phyloP scores from a whole-genome alignment of 1,139 yeast species.

The Spathaspora sp. region DNA sequence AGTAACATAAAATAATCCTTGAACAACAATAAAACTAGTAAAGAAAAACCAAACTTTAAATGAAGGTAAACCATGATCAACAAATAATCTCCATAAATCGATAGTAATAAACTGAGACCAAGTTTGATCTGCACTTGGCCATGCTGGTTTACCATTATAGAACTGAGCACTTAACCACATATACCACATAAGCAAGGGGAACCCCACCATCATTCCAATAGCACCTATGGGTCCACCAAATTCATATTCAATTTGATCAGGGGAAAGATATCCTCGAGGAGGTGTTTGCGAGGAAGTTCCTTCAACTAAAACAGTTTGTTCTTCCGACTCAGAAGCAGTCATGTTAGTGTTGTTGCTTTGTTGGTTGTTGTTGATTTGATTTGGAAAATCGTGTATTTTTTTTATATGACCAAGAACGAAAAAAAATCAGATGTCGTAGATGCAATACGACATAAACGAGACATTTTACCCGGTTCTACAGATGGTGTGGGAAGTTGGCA shows the following conservation, averaged over 20 bases:
- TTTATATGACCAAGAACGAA: no score
- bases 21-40: slow-evolving; percentile 66
- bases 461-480: not conserved
- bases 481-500: no score
- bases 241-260: slow-evolving; percentile 63
- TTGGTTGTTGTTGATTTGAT: not conserved
- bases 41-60: slow-evolving; percentile 67
- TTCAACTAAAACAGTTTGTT: slow-evolving; percentile 1
- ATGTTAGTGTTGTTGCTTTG: not conserved
- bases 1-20: slow-evolving; percentile 74
- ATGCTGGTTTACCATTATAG: slow-evolving; percentile 70
- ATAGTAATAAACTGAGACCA: slow-evolving; percentile 52
- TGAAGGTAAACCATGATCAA: slow-evolving; percentile 68
- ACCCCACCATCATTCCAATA: slow-evolving; percentile 87
- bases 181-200: slow-evolving; percentile 92
- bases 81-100: slow-evolving; percentile 45
- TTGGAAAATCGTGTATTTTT: not conserved
- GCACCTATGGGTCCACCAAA: slow-evolving; percentile 97
- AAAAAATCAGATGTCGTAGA: not conserved
- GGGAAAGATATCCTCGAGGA: slow-evolving; percentile 32
- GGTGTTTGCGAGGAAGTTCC: slow-evolving; percentile 4
- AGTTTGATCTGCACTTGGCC: slow-evolving; percentile 62
- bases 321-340: not conserved
- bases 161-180: slow-evolving; percentile 91
- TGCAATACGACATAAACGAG: not conserved